These are phyloP conservation scores for Amanita phalloides DNA, from an alignment of 768 basidiomycete genomes.

Conservation along the genomic window DNA sequence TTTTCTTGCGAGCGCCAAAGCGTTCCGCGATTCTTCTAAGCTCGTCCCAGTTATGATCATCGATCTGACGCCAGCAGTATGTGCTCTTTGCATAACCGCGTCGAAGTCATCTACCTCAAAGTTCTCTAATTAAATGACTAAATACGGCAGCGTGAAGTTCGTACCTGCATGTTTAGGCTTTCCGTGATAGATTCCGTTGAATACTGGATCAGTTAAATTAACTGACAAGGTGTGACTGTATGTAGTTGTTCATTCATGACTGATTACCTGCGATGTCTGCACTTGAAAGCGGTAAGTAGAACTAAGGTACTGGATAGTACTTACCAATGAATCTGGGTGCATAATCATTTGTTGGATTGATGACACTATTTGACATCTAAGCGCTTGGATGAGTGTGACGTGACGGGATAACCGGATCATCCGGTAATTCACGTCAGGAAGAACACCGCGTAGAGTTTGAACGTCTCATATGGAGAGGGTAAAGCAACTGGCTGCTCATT, in stretches of 20 bases:
- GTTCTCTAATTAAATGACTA: not conserved
- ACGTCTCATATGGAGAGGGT: slow-evolving; percentile 44
- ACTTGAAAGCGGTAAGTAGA: not conserved
- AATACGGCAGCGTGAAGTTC: slow-evolving; percentile 1
- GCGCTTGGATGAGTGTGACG: too few species aligned
- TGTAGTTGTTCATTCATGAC: not conserved
- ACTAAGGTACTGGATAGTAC: not conserved
- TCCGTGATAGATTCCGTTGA: slow-evolving; percentile 39
- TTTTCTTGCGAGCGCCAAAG: slow-evolving; percentile 48
- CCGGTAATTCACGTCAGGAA: not conserved
- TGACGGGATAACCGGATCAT: too few species aligned
- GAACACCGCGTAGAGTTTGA: not conserved
- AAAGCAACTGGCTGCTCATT: slow-evolving; percentile 53
- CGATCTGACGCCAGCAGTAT: slow-evolving; percentile 47
- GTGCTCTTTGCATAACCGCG: slow-evolving; percentile 44
- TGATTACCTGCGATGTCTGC: slow-evolving; percentile 3
- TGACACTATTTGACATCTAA: not conserved
- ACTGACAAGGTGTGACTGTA: slow-evolving; percentile 4
- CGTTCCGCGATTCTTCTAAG: slow-evolving; percentile 48
- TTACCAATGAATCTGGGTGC: not conserved
- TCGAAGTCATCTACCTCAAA: slow-evolving; percentile 46
- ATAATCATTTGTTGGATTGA: not conserved
- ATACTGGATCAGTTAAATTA: slow-evolving; percentile 44
- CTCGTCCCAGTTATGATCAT: slow-evolving; percentile 76
- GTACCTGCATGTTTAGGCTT: slow-evolving; percentile 39